phyloP scores from a whole-genome alignment of 164 flowering plant species.

The Taxillus chinensis region DNA sequence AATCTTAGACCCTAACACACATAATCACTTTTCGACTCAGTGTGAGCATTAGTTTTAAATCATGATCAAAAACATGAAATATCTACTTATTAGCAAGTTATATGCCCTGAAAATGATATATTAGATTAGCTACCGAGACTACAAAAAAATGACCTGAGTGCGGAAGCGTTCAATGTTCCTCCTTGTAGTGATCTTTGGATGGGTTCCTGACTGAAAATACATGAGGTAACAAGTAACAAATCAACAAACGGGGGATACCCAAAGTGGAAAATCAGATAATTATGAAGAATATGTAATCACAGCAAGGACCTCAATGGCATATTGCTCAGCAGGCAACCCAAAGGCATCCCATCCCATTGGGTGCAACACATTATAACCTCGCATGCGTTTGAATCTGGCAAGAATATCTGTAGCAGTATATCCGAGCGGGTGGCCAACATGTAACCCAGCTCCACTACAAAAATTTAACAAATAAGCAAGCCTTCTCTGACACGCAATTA shows the following conservation, averaged over 20 bases:
- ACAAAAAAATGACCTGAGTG: conserved; percentile 44
- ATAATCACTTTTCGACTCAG: too few species aligned
- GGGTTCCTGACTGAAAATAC: conserved; percentile 79
- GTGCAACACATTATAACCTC: conserved; percentile 93
- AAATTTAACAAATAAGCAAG: background rate
- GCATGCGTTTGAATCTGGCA: conserved; percentile 83
- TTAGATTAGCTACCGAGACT: too few species aligned
- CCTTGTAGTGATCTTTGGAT: conserved; percentile 77
- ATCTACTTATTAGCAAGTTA: too few species aligned
- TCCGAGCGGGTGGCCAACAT: conserved; percentile 97
- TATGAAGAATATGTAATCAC: background rate
- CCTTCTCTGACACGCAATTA: background rate
- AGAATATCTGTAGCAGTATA: conserved; percentile 96
- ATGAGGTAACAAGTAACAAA: conserved; percentile 1
- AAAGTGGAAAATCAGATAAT: background rate
- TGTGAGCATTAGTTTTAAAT: too few species aligned
- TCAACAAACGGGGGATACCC: background rate
- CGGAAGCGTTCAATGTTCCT: conserved; percentile 81
- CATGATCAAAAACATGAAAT: too few species aligned
- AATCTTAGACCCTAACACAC: too few species aligned
- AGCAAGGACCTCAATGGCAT: conserved; percentile 72
- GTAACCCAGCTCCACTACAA: conserved; percentile 90
- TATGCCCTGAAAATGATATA: too few species aligned
- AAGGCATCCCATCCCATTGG: conserved; percentile 99
- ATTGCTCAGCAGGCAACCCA: conserved; percentile 97